Evolutionary conservation across 2,329 filamentous ascomycete species (phyloP).

Genomic region (Knufia petricola): DNA sequence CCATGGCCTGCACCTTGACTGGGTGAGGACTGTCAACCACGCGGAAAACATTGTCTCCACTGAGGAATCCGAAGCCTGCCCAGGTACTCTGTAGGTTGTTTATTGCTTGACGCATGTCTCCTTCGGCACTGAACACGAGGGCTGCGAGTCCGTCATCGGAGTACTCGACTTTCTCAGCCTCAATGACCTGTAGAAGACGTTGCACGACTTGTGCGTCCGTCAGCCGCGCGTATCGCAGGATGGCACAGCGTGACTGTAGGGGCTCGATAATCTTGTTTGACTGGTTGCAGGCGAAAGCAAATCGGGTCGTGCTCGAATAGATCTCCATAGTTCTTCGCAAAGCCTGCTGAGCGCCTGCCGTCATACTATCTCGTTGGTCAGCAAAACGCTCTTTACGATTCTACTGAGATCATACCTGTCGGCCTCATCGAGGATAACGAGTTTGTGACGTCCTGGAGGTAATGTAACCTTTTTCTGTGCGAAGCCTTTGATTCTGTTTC

Average conservation of each 20-base stretch:
- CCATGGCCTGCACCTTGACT: constrained; percentile 96
- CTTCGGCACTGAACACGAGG: constrained; percentile 93
- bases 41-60: constrained; percentile 93
- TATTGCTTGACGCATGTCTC: constrained; percentile 97
- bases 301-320: constrained; percentile 89
- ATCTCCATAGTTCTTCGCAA: constrained; percentile 97
- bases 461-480: constrained; percentile 98
- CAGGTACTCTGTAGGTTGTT: constrained; percentile 93
- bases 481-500: constrained; percentile 95
- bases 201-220: constrained; percentile 90
- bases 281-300: constrained; percentile 97
- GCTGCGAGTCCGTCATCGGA: constrained; percentile 90
- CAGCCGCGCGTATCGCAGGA: constrained; percentile 83
- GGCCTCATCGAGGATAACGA: constrained; percentile 95
- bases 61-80: constrained; percentile 94
- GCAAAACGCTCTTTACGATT: too few relatives aligned
- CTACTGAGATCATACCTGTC: constrained; percentile 50
- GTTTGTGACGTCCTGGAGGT: constrained; percentile 79
- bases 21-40: constrained; percentile 96
- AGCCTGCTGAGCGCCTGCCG: constrained; percentile 88
- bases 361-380: constrained; percentile 59
- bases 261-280: constrained; percentile 99
- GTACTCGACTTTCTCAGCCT: constrained; percentile 81
- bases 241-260: constrained; percentile 92
- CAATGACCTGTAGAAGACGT: constrained; percentile 80